A percentile compares a stretch with the other conserved stretches of the same genome.
Evolutionary conservation across 2,329 filamentous ascomycete species (phyloP).

Genomic region (Karstenula rhodostoma): DNA sequence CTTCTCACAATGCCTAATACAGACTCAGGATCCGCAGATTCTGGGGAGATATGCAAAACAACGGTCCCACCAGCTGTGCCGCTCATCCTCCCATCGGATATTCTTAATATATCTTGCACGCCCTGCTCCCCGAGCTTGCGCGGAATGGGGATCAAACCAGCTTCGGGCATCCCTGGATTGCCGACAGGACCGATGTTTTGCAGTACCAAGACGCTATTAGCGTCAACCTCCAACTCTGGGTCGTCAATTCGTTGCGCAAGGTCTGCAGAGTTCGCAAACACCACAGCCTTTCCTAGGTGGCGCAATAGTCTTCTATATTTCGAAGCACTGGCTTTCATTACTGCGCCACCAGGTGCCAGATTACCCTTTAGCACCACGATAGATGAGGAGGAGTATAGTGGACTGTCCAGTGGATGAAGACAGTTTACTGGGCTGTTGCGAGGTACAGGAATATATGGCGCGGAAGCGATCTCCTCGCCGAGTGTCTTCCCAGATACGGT

Average conservation of each 20-base stretch:
- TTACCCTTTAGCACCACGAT: constrained; percentile 86
- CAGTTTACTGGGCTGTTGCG: constrained; percentile 17
- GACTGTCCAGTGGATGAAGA: constrained; percentile 69
- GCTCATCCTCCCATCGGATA: constrained; percentile 64
- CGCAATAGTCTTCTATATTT: constrained; percentile 71
- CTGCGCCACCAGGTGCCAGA: constrained; percentile 83
- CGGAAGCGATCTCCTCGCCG: constrained; percentile 76
- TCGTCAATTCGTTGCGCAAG: constrained; percentile 75
- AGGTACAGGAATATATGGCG: constrained; percentile 58
- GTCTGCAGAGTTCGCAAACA: constrained; percentile 82
- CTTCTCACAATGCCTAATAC: constrained; percentile 59
- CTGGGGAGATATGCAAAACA: constrained; percentile 62
- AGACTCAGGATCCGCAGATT: constrained; percentile 57
- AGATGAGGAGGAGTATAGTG: constrained; percentile 83
- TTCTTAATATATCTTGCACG: constrained; percentile 61
- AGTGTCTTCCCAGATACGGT: constrained; percentile 84
- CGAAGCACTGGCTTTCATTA: constrained; percentile 94
- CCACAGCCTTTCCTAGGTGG: constrained; percentile 80
- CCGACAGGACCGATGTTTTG: constrained; percentile 91
- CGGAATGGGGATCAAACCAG: constrained; percentile 82
- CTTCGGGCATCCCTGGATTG: constrained; percentile 93
- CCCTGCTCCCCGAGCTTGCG: constrained; percentile 63
- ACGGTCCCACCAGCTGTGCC: constrained; percentile 65
- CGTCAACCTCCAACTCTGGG: constrained; percentile 72
- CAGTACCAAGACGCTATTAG: constrained; percentile 85